phyloP scores from a whole-genome alignment of 768 basidiomycete genomes.

The Hydnum rufescens region DNA sequence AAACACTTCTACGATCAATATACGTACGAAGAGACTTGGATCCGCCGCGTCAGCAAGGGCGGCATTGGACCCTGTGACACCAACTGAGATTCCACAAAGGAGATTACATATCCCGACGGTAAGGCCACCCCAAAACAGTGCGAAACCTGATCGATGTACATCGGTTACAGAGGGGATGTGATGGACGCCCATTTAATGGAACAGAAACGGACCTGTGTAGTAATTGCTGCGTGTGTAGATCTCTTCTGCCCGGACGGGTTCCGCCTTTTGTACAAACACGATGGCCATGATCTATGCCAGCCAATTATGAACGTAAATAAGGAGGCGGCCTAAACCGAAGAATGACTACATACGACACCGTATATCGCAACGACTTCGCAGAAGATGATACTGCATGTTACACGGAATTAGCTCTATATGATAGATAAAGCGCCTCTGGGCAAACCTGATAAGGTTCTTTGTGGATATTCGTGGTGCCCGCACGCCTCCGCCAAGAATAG shows the following conservation, averaged over 20 bases:
- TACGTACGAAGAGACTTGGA: constrained; percentile 86
- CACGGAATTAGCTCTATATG: not conserved
- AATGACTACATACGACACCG: constrained; percentile 48
- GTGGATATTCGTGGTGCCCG: constrained; percentile 83
- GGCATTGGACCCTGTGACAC: constrained; percentile 87
- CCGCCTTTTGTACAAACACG: constrained; percentile 76
- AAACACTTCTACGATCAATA: constrained; percentile 90
- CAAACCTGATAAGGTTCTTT: constrained; percentile 91
- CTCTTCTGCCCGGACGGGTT: constrained; percentile 33
- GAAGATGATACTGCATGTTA: constrained; percentile 67
- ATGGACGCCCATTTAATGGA: not conserved
- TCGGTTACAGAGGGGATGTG: not conserved
- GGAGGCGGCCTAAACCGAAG: not conserved
- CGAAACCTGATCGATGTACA: constrained; percentile 36
- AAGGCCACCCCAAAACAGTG: constrained; percentile 93
- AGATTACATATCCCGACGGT: constrained; percentile 90
- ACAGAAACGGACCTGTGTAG: constrained; percentile 47
- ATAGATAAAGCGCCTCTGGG: not conserved
- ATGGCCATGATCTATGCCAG: constrained; percentile 79
- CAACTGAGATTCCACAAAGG: constrained; percentile 84
- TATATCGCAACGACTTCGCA: constrained; percentile 99
- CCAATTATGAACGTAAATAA: not conserved
- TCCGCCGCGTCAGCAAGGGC: constrained; percentile 92
- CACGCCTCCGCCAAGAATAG: constrained; percentile 90
- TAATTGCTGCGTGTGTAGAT: constrained; percentile 80